Percentiles rank a stretch among this genome's conserved stretches.
Evolutionary conservation across 2,329 filamentous ascomycete genomes (phyloP).

Genomic region (Fusarium longipes): DNA sequence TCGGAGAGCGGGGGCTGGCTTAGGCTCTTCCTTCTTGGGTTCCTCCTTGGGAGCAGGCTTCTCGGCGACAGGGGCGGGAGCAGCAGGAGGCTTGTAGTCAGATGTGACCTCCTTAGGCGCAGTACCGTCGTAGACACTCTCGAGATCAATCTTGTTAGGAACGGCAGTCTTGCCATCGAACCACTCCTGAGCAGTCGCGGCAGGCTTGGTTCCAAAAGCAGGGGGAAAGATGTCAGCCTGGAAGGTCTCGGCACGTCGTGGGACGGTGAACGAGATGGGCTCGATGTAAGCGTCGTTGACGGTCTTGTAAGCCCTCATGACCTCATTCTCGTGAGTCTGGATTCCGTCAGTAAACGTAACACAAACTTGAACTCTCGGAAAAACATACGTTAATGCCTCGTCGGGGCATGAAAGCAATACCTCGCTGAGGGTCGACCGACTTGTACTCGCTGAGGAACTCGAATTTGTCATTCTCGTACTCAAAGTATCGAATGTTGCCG

Average conservation of each 20-base stretch:
- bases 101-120: conserved; percentile 80
- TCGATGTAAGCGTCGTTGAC: conserved; percentile 95
- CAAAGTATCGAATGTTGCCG: conserved; percentile 98
- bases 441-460: conserved; percentile 98
- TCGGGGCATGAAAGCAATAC: conserved; percentile 93
- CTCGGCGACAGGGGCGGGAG: conserved; percentile 55
- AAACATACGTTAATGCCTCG: conserved; percentile 85
- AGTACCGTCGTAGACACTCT: conserved; percentile 88
- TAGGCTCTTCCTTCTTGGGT: conserved; percentile 67
- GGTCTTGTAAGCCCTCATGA: conserved; percentile 96
- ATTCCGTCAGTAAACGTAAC: conserved; percentile 37
- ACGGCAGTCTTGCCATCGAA: conserved; percentile 84
- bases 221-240: conserved; percentile 98
- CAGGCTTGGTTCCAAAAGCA: conserved; percentile 81
- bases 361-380: not conserved
- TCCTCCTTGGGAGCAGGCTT: conserved; percentile 55
- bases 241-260: conserved; percentile 91
- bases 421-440: conserved; percentile 93
- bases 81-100: conserved; percentile 70
- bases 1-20: conserved; percentile 57
- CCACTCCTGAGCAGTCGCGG: conserved; percentile 85
- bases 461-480: conserved; percentile 98
- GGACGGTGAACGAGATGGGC: conserved; percentile 97
- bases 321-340: conserved; percentile 91
- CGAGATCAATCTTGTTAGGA: conserved; percentile 92